Percentiles rank a stretch among this genome's conserved stretches.
These are phyloP conservation scores for Botrytis fabae DNA, from an alignment of 2,329 filamentous ascomycete species.

Conservation along the genomic window DNA sequence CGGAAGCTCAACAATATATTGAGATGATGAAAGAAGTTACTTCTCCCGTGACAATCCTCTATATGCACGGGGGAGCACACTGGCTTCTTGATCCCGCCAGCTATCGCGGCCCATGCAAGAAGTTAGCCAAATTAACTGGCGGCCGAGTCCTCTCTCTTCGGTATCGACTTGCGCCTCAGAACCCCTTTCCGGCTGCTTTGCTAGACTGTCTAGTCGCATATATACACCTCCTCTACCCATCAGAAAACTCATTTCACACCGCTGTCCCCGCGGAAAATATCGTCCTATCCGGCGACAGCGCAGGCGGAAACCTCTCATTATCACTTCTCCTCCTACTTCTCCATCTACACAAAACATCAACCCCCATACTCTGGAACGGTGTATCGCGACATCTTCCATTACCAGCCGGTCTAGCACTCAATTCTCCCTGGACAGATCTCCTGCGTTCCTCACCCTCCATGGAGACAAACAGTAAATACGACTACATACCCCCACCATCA, in stretches of 20 bases:
- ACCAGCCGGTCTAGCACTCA: constrained; percentile 63
- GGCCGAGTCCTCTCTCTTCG: constrained; percentile 66
- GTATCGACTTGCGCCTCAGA: constrained; percentile 73
- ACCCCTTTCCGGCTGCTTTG: constrained; percentile 72
- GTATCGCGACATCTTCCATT: constrained; percentile 55
- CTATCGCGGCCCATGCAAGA: constrained; percentile 59
- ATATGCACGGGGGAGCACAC: constrained; percentile 76
- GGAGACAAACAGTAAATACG: constrained; percentile 53
- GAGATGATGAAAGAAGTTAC: constrained; percentile 67
- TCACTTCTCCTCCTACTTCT: constrained; percentile 68
- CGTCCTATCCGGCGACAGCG: constrained; percentile 70
- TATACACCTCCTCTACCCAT: constrained; percentile 56
- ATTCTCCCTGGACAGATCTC: constrained; percentile 72
- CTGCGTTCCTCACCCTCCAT: constrained; percentile 61
- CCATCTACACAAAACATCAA: constrained; percentile 52
- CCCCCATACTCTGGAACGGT: constrained; percentile 67
- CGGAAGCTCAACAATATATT: constrained; percentile 64
- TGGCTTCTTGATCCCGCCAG: constrained; percentile 70
- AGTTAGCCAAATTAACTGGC: constrained; percentile 65
- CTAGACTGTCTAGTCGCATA: constrained; percentile 74
- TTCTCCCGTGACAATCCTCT: constrained; percentile 65
- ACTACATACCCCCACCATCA: constrained; percentile 62
- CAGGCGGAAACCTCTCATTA: constrained; percentile 70
- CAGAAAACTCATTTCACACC: constrained; percentile 50
- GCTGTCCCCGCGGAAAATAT: constrained; percentile 65